A percentile compares a stretch with the other conserved stretches of the same genome.
These are phyloP conservation scores for Aureobasidium sp. DNA, from an alignment of 2,329 filamentous ascomycete species.

Conservation along the genomic window DNA sequence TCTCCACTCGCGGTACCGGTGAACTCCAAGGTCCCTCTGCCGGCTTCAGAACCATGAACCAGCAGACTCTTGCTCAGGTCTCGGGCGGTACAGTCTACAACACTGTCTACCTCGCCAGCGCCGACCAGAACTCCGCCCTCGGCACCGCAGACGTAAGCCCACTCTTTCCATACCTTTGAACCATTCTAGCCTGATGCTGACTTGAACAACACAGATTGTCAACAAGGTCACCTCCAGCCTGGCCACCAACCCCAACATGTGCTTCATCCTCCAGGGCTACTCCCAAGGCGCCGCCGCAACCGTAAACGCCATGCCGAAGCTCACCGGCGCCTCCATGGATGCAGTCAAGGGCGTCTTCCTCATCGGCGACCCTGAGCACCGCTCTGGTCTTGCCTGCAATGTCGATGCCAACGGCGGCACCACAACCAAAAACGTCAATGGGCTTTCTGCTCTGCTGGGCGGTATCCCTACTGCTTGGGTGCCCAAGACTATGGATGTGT, in stretches of 20 bases:
- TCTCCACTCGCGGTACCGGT: constrained; percentile 25
- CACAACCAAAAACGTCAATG: constrained; percentile 29
- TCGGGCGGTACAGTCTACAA: constrained; percentile 30
- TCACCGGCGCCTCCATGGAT: constrained; percentile 29
- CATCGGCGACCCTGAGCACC: constrained; percentile 32
- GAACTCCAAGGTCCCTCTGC: constrained; percentile 22
- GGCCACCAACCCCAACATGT: constrained; percentile 24
- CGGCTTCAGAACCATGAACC: constrained; percentile 31
- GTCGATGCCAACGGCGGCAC: constrained; percentile 31
- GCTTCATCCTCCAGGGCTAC: constrained; percentile 35
- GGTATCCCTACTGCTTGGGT: constrained; percentile 30
- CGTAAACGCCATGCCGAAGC: constrained; percentile 27
- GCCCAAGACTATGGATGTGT: constrained; percentile 33
- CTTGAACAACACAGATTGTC: constrained; percentile 23
- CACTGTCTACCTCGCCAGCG: constrained; percentile 30
- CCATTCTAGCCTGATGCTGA: not conserved
- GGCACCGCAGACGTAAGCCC: constrained; percentile 26
- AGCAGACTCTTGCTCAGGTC: constrained; percentile 22
- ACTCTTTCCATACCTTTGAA: not conserved
- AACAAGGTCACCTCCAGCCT: constrained; percentile 27
- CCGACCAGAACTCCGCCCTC: constrained; percentile 24
- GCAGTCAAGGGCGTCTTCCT: constrained; percentile 34
- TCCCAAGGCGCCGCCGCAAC: constrained; percentile 33
- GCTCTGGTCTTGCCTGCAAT: constrained; percentile 29
- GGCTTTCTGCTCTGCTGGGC: constrained; percentile 17